Evolutionary conservation across 1,139 yeast genomes (phyloP).

Genomic region (Geotrichum carabidarum): DNA sequence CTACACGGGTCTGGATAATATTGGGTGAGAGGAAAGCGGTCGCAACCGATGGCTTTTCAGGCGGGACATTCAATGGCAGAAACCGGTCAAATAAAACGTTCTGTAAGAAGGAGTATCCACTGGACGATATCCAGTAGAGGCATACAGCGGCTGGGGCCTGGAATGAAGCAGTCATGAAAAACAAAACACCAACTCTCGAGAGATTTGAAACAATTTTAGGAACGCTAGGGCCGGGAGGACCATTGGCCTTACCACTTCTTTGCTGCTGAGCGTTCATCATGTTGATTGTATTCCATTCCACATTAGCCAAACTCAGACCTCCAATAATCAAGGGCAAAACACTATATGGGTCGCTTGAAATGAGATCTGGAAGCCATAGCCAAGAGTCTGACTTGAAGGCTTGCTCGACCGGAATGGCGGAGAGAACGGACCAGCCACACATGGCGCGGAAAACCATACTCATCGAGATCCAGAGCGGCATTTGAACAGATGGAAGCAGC

Average conservation of each 20-base stretch:
- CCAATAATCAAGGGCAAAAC: conserved; percentile 70
- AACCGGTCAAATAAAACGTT: conserved; percentile 65
- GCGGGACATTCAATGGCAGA: conserved; percentile 44
- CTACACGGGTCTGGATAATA: conserved; percentile 6
- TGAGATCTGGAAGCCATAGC: conserved; percentile 56
- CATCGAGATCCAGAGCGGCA: conserved; percentile 83
- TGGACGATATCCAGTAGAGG: conserved; percentile 84
- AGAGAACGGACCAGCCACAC: conserved; percentile 58
- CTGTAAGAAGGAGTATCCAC: conserved; percentile 66
- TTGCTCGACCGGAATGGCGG: conserved; percentile 50
- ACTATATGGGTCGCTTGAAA: conserved; percentile 58
- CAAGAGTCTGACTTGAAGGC: conserved; percentile 46
- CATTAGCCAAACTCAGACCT: conserved; percentile 61
- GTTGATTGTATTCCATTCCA: conserved; percentile 70
- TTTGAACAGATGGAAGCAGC: conserved; percentile 66
- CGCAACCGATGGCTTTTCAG: conserved; percentile 4
- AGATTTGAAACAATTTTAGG: conserved; percentile 54
- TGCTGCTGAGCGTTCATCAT: conserved; percentile 39
- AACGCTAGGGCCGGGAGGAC: conserved; percentile 51
- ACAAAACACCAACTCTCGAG: conserved; percentile 68
- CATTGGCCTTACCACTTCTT: conserved; percentile 34
- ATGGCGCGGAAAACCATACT: conserved; percentile 70
- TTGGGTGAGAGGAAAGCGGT: conserved; percentile 14
- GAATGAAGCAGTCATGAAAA: conserved; percentile 75
- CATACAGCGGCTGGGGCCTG: conserved; percentile 82